Conservation (phyloP, 257 asterid genomes). For the Sherardia arvensis region DNA sequence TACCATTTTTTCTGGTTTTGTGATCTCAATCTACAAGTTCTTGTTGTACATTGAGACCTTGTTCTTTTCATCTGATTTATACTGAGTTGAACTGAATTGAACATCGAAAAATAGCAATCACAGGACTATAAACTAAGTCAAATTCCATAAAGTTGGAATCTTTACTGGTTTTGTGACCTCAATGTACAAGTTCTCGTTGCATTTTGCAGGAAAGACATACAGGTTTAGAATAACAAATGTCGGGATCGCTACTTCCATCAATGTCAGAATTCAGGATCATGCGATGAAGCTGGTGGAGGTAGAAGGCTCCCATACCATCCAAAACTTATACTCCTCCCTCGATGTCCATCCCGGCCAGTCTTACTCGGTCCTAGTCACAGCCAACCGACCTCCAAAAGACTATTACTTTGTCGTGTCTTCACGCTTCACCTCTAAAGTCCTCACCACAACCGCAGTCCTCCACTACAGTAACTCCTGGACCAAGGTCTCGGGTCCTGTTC, state of each 20-base stretch:
- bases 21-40: background rate
- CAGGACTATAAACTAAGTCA: too few species aligned
- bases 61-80: too few species aligned
- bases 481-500: slow-evolving; percentile 60
- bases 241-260: slow-evolving; percentile 64
- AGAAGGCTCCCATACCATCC: slow-evolving; percentile 95
- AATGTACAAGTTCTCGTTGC: background rate
- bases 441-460: slow-evolving; percentile 77
- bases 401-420: slow-evolving; percentile 73
- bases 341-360: slow-evolving; percentile 90
- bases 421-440: slow-evolving; percentile 64
- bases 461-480: slow-evolving; percentile 70
- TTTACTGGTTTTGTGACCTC: background rate
- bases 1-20: background rate
- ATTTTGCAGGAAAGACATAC: slow-evolving; percentile 67
- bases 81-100: too few species aligned
- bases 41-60: slow-evolving; percentile 14
- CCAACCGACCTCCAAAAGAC: slow-evolving; percentile 73
- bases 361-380: slow-evolving; percentile 78
- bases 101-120: too few species aligned
- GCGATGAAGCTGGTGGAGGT: slow-evolving; percentile 79
- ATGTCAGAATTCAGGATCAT: slow-evolving; percentile 89
- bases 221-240: slow-evolving; percentile 90
- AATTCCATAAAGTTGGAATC: too few species aligned
- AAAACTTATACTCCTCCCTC: slow-evolving; percentile 54